A percentile compares a stretch with the other conserved stretches of the same genome.
These are phyloP conservation scores for Elongisporangium prolatum DNA, from an alignment of 352 stramenopile species.

Conservation along the genomic window DNA sequence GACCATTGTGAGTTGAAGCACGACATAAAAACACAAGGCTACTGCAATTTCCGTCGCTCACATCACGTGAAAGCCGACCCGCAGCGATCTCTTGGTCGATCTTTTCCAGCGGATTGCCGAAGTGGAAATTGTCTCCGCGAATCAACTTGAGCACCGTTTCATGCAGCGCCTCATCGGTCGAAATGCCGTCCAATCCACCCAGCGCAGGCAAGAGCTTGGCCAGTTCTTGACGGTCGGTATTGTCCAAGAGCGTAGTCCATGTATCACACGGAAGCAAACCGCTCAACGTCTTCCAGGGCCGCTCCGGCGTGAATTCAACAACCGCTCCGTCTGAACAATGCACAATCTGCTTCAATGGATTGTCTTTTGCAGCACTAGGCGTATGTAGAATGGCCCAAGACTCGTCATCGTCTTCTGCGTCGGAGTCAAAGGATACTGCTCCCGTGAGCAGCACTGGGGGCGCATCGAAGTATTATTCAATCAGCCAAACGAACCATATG, in stretches of 20 bases:
- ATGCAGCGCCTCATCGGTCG: not conserved
- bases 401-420: not conserved
- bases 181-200: not conserved
- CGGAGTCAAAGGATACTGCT: not conserved
- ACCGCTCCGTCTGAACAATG: not conserved
- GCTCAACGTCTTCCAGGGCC: not conserved
- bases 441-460: not conserved
- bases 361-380: not conserved
- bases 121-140: not conserved
- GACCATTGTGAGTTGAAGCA: not conserved
- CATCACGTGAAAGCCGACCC: not conserved
- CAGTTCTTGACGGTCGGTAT: not conserved
- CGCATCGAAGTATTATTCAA: not conserved
- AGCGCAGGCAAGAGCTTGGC: not conserved
- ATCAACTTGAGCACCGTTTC: not conserved
- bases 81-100: not conserved
- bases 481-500: not conserved
- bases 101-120: not conserved
- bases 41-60: not conserved
- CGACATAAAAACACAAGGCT: not conserved
- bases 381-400: not conserved
- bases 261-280: constrained; percentile 2
- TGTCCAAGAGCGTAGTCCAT: not conserved
- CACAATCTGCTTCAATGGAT: not conserved
- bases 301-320: not conserved